Conservation (phyloP, 1,139 yeast species). For the Suhomyces terraborum region DNA sequence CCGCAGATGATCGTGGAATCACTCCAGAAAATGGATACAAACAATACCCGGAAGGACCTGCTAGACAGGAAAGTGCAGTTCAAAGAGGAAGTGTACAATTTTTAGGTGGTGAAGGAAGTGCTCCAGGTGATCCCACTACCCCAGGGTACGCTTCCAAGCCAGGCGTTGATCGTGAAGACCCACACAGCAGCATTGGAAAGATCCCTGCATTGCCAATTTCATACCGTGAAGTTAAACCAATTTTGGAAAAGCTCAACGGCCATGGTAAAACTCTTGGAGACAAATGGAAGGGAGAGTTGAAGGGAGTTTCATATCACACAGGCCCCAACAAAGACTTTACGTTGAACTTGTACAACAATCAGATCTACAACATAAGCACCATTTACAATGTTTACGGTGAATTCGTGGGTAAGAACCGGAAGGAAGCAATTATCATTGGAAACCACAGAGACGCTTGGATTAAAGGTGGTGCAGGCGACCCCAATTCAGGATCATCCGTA, state of each 20-base stretch:
- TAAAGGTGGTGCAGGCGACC: conserved; percentile 54
- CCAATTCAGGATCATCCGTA: conserved; percentile 48
- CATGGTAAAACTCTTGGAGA: conserved; percentile 25
- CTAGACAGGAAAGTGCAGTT: conserved; percentile 48
- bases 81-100: conserved; percentile 80
- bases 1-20: conserved; percentile 46
- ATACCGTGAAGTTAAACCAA: conserved; percentile 49
- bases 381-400: conserved; percentile 50
- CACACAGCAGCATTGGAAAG: conserved; percentile 41
- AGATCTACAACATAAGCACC: conserved; percentile 44
- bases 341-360: conserved; percentile 47
- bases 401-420: conserved; percentile 41
- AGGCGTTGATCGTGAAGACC: conserved; percentile 47
- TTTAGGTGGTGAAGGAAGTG: conserved; percentile 56
- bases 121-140: conserved; percentile 90
- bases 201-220: conserved; percentile 53
- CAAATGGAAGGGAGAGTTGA: conserved; percentile 45
- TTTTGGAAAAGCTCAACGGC: conserved; percentile 44
- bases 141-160: conserved; percentile 78
- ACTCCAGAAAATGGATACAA: conserved; percentile 47
- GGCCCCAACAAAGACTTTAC: conserved; percentile 50
- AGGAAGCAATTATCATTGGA: conserved; percentile 48
- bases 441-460: conserved; percentile 59
- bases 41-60: conserved; percentile 49
- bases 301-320: conserved; percentile 42